Base-by-base conservation (phyloP, 345 rosid species). In the Anacardium occidentale region DNA sequence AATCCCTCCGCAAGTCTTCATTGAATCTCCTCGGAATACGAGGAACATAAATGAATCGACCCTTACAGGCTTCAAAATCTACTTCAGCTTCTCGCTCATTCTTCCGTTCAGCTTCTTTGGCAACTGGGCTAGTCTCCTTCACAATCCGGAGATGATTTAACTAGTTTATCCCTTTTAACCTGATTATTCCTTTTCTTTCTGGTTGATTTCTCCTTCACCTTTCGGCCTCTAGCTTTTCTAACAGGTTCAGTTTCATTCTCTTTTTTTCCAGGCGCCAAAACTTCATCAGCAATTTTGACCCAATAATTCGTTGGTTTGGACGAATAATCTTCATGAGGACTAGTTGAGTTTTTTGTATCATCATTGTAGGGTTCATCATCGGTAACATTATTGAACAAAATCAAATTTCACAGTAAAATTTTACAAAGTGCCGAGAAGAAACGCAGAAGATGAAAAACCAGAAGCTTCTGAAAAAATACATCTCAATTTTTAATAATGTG, bases 1-100 rank as follows among this genome's bases (percentile, higher is more conserved):
- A 94, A 13, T 86, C 82, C 81, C 76, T 83, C n/a, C 91, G 76
- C 71, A 90, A 74, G 68, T 90, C 97, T 11, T 79, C 87, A 69
- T 91, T 90, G 77, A 88, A 91, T 69, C 80, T 76, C 70, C 73
- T 48, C 0, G 96, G 96, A 74, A 90, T 81, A 14, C 80, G 77
- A 52, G 86, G 89, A 53, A 91, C 70, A 51, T 85, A 84, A n/a
- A 91, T 81, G 62, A 82, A 91, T 68, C 79, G 65, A 12, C 91
- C 92, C 13, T 54, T 48, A 5, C 92, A 89, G 24, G 83, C 71
- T 56, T 85, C 81, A 34, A 76, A 32, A 60, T 77, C 80, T 12
- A 58, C 14, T 51, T 65, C 62, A 17, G 59, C 42, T 53, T 0
- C 44, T 21, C 18, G 54, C 21, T 2, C 60, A 29, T 62, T 62